Conservation (phyloP, 225 moss, liverwort and hornwort species). For the Bryum argenteum region DNA sequence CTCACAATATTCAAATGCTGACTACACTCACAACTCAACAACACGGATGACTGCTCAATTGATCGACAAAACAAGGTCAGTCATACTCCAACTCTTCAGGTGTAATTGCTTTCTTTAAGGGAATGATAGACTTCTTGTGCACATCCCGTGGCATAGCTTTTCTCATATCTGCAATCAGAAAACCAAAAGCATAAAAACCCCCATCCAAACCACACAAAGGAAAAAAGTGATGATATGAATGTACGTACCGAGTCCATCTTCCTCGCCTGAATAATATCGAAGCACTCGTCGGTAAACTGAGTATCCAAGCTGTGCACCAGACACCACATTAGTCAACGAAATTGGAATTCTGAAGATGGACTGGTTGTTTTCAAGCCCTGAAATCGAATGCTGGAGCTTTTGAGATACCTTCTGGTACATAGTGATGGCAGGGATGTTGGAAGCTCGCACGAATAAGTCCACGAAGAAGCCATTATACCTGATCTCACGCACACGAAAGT, state of each 20-base stretch:
- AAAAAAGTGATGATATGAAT: slow-evolving; percentile 2
- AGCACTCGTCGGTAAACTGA: slow-evolving; percentile 76
- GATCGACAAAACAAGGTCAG: not conserved
- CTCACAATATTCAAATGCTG: too few species aligned
- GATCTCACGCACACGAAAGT: not conserved
- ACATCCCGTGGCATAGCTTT: slow-evolving; percentile 80
- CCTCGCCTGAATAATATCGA: slow-evolving; percentile 71
- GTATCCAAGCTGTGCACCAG: slow-evolving; percentile 60
- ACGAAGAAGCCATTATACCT: slow-evolving; percentile 72
- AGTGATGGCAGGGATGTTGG: slow-evolving; percentile 66
- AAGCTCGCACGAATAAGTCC: slow-evolving; percentile 77
- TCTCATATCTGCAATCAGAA: slow-evolving; percentile 46
- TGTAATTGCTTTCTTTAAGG: slow-evolving; percentile 44
- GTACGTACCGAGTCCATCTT: slow-evolving; percentile 68
- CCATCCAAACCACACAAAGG: slow-evolving; percentile 7
- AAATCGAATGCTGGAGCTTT: not conserved
- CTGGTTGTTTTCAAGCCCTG: too few species aligned
- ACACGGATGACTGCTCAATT: too few species aligned
- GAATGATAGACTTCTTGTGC: slow-evolving; percentile 71
- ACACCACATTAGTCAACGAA: not conserved
- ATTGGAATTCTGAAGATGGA: too few species aligned
- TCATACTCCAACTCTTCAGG: slow-evolving; percentile 60
- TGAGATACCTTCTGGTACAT: slow-evolving; percentile 72
- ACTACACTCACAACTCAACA: too few species aligned
- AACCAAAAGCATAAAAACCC: slow-evolving; percentile 6